These are phyloP conservation scores for Laetiporus sulphureus DNA, from an alignment of 1,284 basidiomycete genomes.

Conservation along the genomic window DNA sequence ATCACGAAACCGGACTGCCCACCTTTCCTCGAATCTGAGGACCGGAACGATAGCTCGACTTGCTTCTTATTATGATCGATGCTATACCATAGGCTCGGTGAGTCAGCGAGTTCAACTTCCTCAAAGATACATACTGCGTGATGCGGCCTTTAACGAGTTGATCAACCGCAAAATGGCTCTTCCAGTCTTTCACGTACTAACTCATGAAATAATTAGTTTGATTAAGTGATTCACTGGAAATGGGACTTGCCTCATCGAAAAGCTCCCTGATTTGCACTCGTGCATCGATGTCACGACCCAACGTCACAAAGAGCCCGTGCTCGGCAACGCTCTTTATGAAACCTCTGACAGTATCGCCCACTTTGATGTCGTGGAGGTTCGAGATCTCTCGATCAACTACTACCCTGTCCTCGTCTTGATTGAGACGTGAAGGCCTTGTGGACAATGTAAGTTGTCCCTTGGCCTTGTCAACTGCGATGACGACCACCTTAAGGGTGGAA, in stretches of 20 bases:
- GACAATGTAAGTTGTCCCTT: slow-evolving; percentile 74
- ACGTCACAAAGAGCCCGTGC: slow-evolving; percentile 85
- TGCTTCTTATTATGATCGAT: slow-evolving; percentile 65
- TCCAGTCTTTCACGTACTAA: slow-evolving; percentile 95
- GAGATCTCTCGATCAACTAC: slow-evolving; percentile 68
- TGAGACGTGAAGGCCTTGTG: slow-evolving; percentile 66
- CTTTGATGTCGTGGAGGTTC: slow-evolving; percentile 59
- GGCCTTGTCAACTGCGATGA: slow-evolving; percentile 61
- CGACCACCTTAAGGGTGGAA: slow-evolving; percentile 61
- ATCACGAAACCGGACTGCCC: slow-evolving; percentile 37
- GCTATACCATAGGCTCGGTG: slow-evolving; percentile 31
- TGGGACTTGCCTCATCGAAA: slow-evolving; percentile 70
- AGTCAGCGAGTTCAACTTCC: neutral
- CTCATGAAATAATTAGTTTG: slow-evolving; percentile 6
- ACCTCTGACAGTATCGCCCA: slow-evolving; percentile 74
- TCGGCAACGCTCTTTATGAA: slow-evolving; percentile 87
- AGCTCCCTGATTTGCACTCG: slow-evolving; percentile 93
- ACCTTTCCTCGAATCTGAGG: slow-evolving; percentile 43
- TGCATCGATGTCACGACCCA: slow-evolving; percentile 81
- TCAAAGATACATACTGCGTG: slow-evolving; percentile 44
- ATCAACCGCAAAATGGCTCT: slow-evolving; percentile 71
- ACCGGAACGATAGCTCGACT: slow-evolving; percentile 84
- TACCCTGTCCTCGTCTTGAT: slow-evolving; percentile 39
- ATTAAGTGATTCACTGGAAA: neutral
- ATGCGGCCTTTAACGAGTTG: slow-evolving; percentile 88